Conservation (phyloP, 768 basidiomycete species). For the Lyophyllum semitale region DNA sequence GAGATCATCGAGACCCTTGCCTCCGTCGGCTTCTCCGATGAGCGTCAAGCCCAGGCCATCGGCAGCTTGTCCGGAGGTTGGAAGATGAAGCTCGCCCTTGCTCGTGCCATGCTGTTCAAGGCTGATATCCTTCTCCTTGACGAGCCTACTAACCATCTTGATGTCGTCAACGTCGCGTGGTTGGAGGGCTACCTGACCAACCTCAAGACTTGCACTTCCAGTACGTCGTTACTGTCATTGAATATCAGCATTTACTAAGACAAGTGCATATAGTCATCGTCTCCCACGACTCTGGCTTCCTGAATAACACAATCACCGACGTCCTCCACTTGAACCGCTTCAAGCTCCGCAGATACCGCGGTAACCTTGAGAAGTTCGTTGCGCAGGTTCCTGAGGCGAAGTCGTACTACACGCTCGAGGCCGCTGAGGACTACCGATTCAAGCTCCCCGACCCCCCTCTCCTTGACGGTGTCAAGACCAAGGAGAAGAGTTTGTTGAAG, state of each 20-base stretch:
- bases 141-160: conserved; percentile 96
- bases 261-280: conserved; percentile 73
- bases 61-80: conserved; percentile 96
- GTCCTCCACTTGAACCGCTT: conserved; percentile 98
- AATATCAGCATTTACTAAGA: conserved; percentile 6
- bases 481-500: conserved; percentile 96
- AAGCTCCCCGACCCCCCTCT: conserved; percentile 96
- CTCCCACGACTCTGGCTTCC: conserved; percentile 96
- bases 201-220: conserved; percentile 91
- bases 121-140: conserved; percentile 96
- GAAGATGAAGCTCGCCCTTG: conserved; percentile 99
- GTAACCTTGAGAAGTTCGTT: conserved; percentile 94
- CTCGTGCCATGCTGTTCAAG: conserved; percentile 96
- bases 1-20: conserved; percentile 82
- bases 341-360: conserved; percentile 94
- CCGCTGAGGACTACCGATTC: conserved; percentile 97
- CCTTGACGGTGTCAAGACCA: conserved; percentile 99
- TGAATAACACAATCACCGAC: conserved; percentile 98
- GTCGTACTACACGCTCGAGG: conserved; percentile 96
- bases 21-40: conserved; percentile 90
- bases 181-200: conserved; percentile 90
- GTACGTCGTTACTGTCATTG: conserved; percentile 41
- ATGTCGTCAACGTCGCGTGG: conserved; percentile 98
- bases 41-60: conserved; percentile 83
- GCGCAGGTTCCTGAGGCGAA: conserved; percentile 94